A percentile compares a stretch with the other conserved stretches of the same genome.
phyloP scores from a whole-genome alignment of 2,329 filamentous ascomycete genomes.

The Aspergillus hortae region DNA sequence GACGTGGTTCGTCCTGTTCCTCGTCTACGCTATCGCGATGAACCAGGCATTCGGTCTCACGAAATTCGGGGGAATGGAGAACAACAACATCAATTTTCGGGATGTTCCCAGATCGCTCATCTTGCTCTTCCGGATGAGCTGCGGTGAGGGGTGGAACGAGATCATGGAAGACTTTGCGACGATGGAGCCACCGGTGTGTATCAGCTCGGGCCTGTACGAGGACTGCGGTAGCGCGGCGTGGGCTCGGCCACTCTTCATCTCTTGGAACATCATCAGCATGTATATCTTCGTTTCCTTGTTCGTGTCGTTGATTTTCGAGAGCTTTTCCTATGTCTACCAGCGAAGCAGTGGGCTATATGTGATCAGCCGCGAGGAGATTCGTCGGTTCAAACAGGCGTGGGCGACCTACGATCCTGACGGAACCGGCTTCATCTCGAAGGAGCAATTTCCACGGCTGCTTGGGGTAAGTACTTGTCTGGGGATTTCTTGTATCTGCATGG shows the following conservation, averaged over 20 bases:
- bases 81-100: conserved; percentile 82
- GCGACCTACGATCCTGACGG: conserved; percentile 90
- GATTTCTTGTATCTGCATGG: not conserved
- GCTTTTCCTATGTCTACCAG: conserved; percentile 98
- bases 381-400: conserved; percentile 98
- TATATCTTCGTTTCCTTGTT: conserved; percentile 99
- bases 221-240: conserved; percentile 90
- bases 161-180: conserved; percentile 93
- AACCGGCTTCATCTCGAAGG: conserved; percentile 84
- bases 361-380: conserved; percentile 88
- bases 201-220: conserved; percentile 73
- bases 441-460: conserved; percentile 81
- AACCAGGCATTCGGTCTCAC: conserved; percentile 96
- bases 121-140: conserved; percentile 86
- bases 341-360: conserved; percentile 87
- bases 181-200: conserved; percentile 77
- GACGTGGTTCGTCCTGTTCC: conserved; percentile 95
- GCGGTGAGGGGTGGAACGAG: conserved; percentile 93
- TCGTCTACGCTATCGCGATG: conserved; percentile 93
- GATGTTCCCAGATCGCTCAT: conserved; percentile 92
- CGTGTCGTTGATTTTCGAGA: conserved; percentile 97
- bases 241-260: conserved; percentile 85
- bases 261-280: conserved; percentile 99
- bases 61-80: conserved; percentile 71
- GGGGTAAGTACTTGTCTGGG: conserved; percentile 53